A percentile compares a stretch with the other conserved stretches of the same genome.
Evolutionary conservation across 495 filamentous ascomycete genomes (phyloP).

Genomic region (Antarctomyces pellizariae): DNA sequence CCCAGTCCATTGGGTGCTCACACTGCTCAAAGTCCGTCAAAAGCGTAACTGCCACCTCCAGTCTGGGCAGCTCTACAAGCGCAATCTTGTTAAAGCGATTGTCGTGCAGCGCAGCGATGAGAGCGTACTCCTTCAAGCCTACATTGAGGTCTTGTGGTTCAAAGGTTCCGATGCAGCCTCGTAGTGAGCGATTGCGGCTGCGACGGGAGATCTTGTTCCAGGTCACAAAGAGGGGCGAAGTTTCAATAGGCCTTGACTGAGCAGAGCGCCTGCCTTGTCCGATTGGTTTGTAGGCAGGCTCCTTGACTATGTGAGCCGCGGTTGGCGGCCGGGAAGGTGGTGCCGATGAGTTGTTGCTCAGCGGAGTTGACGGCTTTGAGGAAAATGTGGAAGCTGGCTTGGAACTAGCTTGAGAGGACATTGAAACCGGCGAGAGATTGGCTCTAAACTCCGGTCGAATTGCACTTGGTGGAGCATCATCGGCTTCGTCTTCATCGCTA

Average conservation of each 20-base stretch:
- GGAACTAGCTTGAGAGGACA: too few relatives aligned
- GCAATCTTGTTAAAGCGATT: constrained; percentile 60
- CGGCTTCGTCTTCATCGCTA: constrained; percentile 13
- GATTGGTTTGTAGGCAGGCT: too few relatives aligned
- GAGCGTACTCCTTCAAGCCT: constrained; percentile 58
- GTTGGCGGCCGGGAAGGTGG: too few relatives aligned
- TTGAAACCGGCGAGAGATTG: too few relatives aligned
- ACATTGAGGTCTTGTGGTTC: constrained; percentile 47
- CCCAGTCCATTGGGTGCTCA: constrained; percentile 60
- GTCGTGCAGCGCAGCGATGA: constrained; percentile 80
- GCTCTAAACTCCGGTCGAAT: too few relatives aligned
- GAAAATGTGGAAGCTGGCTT: too few relatives aligned
- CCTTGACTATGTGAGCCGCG: too few relatives aligned
- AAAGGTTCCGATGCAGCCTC: constrained; percentile 95
- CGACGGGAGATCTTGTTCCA: constrained; percentile 55
- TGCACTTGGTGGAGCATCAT: constrained; percentile 13
- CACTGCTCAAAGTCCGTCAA: constrained; percentile 55
- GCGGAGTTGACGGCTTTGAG: too few relatives aligned
- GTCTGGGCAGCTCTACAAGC: constrained; percentile 35
- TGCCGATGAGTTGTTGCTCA: too few relatives aligned
- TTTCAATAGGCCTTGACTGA: too few relatives aligned
- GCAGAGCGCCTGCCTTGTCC: too few relatives aligned
- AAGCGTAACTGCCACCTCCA: constrained; percentile 50
- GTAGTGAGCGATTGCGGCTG: constrained; percentile 39
- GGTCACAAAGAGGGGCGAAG: constrained; percentile 72